phyloP scores from a whole-genome alignment of 1,139 yeast species.

The Magnusiomyces ingens region DNA sequence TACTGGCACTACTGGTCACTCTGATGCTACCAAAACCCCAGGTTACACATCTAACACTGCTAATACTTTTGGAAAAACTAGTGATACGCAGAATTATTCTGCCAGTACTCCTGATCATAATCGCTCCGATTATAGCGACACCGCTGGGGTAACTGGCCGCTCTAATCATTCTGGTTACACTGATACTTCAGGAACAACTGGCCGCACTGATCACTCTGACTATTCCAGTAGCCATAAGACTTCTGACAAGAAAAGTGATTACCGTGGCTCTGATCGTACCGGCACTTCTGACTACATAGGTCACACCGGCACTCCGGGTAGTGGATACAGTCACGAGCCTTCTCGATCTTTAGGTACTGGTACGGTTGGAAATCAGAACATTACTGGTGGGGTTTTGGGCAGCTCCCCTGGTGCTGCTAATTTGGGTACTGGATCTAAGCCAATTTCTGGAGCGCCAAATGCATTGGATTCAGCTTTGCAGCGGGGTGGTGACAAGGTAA shows the following conservation, averaged over 20 bases:
- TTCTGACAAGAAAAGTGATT: neutral
- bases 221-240: neutral
- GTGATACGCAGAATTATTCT: no score
- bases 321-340: neutral
- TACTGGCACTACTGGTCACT: neutral
- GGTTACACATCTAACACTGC: slow-evolving; percentile 1
- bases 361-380: slow-evolving; percentile 2
- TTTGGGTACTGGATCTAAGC: no score
- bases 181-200: slow-evolving; percentile 2
- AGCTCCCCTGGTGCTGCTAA: no score
- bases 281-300: neutral
- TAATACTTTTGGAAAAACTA: no score
- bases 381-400: no score
- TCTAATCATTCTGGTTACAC: no score
- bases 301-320: neutral
- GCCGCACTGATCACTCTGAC: neutral
- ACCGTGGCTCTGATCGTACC: neutral
- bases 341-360: neutral
- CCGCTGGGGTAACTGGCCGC: no score
- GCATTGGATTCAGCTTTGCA: no score
- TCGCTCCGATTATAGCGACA: no score
- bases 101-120: no score
- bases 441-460: no score
- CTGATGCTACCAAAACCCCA: neutral
- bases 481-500: no score